A percentile compares a stretch with the other conserved stretches of the same genome.
These are phyloP conservation scores for Athelia psychrophila DNA, from an alignment of 1,284 basidiomycete species.

Conservation along the genomic window DNA sequence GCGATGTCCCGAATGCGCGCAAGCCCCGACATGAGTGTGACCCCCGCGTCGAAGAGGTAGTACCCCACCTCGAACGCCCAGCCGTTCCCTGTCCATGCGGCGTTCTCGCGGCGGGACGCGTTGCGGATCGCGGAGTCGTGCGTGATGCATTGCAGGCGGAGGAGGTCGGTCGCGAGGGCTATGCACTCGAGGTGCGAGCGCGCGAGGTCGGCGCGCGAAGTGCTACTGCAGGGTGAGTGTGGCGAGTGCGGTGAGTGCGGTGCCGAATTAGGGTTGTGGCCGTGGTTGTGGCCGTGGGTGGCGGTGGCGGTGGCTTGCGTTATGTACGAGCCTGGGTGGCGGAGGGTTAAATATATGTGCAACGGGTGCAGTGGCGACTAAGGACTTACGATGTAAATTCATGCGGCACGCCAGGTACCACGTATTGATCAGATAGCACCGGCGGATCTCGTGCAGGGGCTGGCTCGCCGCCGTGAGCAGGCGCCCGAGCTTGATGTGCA, in stretches of 20 bases:
- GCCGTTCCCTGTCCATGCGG: background rate
- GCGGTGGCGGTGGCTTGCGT: background rate
- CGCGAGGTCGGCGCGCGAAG: background rate
- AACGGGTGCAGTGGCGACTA: background rate
- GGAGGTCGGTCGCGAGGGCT: background rate
- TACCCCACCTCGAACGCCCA: background rate
- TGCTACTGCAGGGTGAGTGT: background rate
- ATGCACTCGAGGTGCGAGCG: background rate
- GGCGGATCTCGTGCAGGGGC: background rate
- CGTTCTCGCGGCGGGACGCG: background rate
- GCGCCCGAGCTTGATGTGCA: background rate
- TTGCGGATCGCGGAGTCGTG: background rate
- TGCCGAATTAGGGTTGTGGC: no score
- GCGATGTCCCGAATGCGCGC: background rate
- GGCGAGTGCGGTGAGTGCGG: background rate
- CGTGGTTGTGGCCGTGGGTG: no score
- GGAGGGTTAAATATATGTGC: background rate
- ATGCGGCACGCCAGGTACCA: constrained; percentile 1
- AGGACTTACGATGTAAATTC: background rate
- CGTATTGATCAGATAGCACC: background rate
- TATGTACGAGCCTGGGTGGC: background rate
- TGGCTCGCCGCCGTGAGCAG: background rate
- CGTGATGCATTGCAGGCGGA: background rate
- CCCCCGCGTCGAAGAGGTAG: background rate
- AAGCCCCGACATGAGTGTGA: background rate